These are phyloP conservation scores for Shiraia bambusicola DNA, from an alignment of 2,329 filamentous ascomycete species.

Conservation along the genomic window DNA sequence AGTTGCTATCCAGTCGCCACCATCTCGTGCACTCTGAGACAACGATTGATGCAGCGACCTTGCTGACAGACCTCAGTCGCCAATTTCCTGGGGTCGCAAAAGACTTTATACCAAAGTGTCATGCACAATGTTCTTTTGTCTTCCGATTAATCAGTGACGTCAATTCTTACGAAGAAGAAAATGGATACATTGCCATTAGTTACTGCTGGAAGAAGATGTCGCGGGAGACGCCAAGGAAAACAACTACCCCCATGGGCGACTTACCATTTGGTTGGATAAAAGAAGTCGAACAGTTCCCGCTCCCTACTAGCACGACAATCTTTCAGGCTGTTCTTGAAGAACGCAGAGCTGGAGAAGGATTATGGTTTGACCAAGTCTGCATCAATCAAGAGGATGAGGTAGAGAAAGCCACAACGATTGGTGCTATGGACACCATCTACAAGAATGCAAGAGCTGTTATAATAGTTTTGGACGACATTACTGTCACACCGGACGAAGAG, in stretches of 20 bases:
- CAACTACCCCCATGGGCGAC: conserved; percentile 27
- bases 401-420: conserved; percentile 45
- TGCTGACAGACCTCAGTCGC: conserved; percentile 29
- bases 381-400: conserved; percentile 46
- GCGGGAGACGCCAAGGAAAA: conserved; percentile 27
- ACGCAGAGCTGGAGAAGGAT: conserved; percentile 40
- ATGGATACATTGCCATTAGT: conserved; percentile 48
- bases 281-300: conserved; percentile 40
- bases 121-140: conserved; percentile 19
- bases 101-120: conserved; percentile 29
- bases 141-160: conserved; percentile 46
- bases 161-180: conserved; percentile 33
- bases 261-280: conserved; percentile 40
- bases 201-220: conserved; percentile 44
- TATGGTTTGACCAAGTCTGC: conserved; percentile 52
- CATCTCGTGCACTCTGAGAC: conserved; percentile 8
- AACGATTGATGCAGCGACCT: conserved; percentile 21
- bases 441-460: conserved; percentile 45
- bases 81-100: conserved; percentile 36
- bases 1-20: conserved; percentile 19
- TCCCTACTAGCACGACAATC: conserved; percentile 43
- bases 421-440: conserved; percentile 48
- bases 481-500: conserved; percentile 38
- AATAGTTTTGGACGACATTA: conserved; percentile 47
- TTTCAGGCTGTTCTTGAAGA: conserved; percentile 47